These are phyloP conservation scores for Phytophthora colocasiae DNA, from an alignment of 352 stramenopile species.

Conservation along the genomic window DNA sequence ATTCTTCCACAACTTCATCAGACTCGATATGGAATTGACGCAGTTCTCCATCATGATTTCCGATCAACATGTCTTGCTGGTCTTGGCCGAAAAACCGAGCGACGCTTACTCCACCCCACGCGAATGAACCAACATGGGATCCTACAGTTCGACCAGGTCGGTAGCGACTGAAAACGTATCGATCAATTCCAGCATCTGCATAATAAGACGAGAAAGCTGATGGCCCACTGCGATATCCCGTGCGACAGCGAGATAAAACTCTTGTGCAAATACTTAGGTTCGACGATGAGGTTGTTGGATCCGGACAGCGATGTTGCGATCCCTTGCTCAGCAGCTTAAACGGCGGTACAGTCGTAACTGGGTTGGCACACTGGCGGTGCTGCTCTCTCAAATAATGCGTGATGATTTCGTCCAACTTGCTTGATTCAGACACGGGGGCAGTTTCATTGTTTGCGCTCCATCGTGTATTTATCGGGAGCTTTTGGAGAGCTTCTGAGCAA, in stretches of 20 bases:
- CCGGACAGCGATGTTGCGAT: constrained; percentile 76
- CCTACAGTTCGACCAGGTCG: constrained; percentile 70
- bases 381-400: constrained; percentile 89
- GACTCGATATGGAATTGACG: constrained; percentile 65
- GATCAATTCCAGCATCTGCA: constrained; percentile 71
- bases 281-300: constrained; percentile 52
- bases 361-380: constrained; percentile 88
- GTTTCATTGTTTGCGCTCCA: constrained; percentile 32
- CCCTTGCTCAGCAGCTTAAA: constrained; percentile 78
- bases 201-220: constrained; percentile 62
- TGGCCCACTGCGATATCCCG: constrained; percentile 50
- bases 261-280: constrained; percentile 74
- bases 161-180: constrained; percentile 84
- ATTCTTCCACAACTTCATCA: constrained; percentile 76
- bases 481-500: constrained; percentile 39
- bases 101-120: constrained; percentile 68
- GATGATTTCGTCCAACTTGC: constrained; percentile 85
- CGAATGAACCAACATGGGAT: constrained; percentile 49
- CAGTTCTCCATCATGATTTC: constrained; percentile 77
- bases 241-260: constrained; percentile 59
- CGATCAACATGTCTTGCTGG: constrained; percentile 75
- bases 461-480: constrained; percentile 44
- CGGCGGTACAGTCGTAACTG: constrained; percentile 85
- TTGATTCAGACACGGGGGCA: constrained; percentile 26
- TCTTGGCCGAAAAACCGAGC: constrained; percentile 72